A percentile compares a stretch with the other conserved stretches of the same genome.
Conservation (phyloP, 192 early-diverging fungal species). For the Chytriomyces hyalinus region DNA sequence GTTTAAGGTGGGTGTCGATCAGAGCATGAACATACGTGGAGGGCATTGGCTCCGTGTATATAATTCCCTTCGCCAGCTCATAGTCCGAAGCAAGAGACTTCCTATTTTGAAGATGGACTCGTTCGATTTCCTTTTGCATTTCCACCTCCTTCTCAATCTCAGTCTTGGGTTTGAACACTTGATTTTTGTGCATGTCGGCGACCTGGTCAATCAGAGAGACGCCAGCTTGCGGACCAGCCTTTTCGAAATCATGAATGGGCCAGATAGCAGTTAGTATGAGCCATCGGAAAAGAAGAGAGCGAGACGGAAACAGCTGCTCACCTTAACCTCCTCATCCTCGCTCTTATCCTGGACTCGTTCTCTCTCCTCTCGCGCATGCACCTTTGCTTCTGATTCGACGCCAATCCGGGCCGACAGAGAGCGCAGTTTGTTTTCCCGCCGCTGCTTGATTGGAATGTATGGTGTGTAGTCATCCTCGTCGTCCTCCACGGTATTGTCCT, state of each 20-base stretch:
- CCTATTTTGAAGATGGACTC: conserved; percentile 72
- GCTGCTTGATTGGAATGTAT: conserved; percentile 74
- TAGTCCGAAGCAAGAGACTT: conserved; percentile 83
- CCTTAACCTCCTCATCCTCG: no score
- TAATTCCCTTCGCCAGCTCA: conserved; percentile 85
- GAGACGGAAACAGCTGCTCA: no score
- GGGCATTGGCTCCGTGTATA: conserved; percentile 84
- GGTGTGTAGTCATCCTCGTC: conserved; percentile 71
- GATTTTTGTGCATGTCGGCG: conserved; percentile 71
- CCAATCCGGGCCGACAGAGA: neutral
- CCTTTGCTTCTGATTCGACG: no score
- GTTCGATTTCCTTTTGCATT: conserved; percentile 80
- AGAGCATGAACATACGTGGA: conserved; percentile 57
- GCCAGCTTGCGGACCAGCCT: conserved; percentile 66
- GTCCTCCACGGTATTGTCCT: neutral
- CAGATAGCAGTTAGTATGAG: no score
- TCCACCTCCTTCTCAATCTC: conserved; percentile 83
- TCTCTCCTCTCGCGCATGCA: no score
- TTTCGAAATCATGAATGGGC: no score
- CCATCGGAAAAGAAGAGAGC: no score
- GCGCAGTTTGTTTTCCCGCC: conserved; percentile 61
- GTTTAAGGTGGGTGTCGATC: neutral
- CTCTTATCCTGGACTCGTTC: no score
- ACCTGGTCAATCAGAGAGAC: conserved; percentile 86
- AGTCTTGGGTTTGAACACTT: conserved; percentile 62